Base-by-base conservation (phyloP, 78 protist species). In the Dictyostelium brefeldianum region DNA sequence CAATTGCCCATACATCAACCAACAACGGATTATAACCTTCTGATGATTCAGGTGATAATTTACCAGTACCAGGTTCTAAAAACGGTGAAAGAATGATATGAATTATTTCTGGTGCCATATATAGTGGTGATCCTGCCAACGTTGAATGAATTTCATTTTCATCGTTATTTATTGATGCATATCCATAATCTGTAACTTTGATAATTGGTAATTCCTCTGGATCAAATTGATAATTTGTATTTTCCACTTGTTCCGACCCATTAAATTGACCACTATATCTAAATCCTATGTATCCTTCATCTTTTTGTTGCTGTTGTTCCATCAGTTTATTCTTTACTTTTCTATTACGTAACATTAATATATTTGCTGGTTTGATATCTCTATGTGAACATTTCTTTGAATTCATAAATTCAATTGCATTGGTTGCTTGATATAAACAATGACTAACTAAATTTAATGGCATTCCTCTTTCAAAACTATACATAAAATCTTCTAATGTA, bases 311-410 rank as follows among this genome's bases (percentile, higher is more conserved):
- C 15, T 17, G 25, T 3, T 20, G 14, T 3, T 50, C 46, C 43
- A 5, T 25, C 17, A 11, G 57, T 12, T 12, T 20, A 17, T 14
- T 7, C 5, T 9, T 25, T 31, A 70, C 70, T 18, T 71, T 85
- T 7, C 47, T 36, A 48, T 85, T 85, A 12, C 92, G 74, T 11
- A 85, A 1, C 78, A 85, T 11, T 46, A 85, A 12, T 14, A 85
- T 85, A 20, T 85, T 85, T 18, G 92, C 92, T n/a, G 92, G 92
- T 59, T 85, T 85, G 4, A 85, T 85, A 43, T 85, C 92, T 12
- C 92, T 22, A 47, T 85, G 92, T 9, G 92, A 85, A 71, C 92
- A 85, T 48, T 74, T 85, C 17, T 62, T 27, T 27, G 70, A 50
- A n/a, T 85, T 85, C 92, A 85, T 85, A 85, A 25, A 85, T 29